A percentile compares a stretch with the other conserved stretches of the same genome.
These are phyloP conservation scores for Blastobotrys arbuscula DNA, from an alignment of 1,139 yeast genomes.

Conservation along the genomic window DNA sequence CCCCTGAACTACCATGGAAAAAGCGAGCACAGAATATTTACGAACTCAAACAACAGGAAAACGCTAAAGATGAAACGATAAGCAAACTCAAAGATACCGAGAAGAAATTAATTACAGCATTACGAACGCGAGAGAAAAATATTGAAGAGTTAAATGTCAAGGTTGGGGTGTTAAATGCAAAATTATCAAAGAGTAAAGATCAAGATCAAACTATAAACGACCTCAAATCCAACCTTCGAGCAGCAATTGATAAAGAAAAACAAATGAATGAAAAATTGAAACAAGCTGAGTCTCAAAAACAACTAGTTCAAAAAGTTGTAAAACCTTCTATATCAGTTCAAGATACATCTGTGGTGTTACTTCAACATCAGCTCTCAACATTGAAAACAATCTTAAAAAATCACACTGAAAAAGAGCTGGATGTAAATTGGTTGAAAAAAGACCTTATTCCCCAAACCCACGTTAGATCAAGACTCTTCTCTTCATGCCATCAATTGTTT, in stretches of 20 bases:
- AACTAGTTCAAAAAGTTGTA: background rate
- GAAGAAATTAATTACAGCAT: constrained; percentile 23
- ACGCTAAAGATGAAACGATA: constrained; percentile 22
- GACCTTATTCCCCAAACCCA: background rate
- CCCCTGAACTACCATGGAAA: constrained; percentile 23
- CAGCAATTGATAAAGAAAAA: constrained; percentile 26
- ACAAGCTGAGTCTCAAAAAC: constrained; percentile 17
- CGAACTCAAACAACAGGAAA: constrained; percentile 18
- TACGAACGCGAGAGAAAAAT: constrained; percentile 34
- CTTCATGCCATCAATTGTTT: constrained; percentile 4
- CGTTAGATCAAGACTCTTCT: constrained; percentile 1
- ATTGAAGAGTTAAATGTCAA: constrained; percentile 44
- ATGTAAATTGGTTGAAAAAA: constrained; percentile 5
- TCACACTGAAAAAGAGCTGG: background rate
- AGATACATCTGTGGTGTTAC: constrained; percentile 11
- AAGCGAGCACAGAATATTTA: constrained; percentile 18
- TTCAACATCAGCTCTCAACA: constrained; percentile 19
- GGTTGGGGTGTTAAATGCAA: constrained; percentile 40
- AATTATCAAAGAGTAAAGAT: constrained; percentile 37
- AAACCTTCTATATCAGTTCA: constrained; percentile 6
- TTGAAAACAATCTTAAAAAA: constrained; percentile 1
- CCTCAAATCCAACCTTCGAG: constrained; percentile 27
- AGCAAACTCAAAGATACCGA: constrained; percentile 23
- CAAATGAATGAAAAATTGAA: constrained; percentile 22
- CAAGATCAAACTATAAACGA: constrained; percentile 33